Percentiles rank a stretch among this genome's conserved stretches.
These are phyloP conservation scores for Geopyxis carbonaria DNA, from an alignment of 495 filamentous ascomycete genomes.

Conservation along the genomic window DNA sequence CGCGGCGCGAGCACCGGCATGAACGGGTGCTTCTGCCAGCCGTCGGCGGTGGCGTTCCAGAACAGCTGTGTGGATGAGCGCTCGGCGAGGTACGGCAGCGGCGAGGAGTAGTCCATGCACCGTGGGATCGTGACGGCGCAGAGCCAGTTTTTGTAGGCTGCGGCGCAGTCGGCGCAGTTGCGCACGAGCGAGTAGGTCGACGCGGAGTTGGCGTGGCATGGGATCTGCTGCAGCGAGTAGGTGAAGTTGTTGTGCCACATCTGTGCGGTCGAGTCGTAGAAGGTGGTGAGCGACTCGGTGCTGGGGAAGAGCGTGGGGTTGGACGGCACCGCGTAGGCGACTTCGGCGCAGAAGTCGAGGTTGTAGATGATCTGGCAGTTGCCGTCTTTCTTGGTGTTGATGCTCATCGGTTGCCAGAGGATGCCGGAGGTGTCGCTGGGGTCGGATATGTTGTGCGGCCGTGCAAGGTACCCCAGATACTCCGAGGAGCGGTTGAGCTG, in stretches of 20 bases:
- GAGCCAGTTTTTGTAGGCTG: slow-evolving; percentile 82
- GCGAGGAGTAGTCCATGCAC: slow-evolving; percentile 61
- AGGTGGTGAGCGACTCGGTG: slow-evolving; percentile 35
- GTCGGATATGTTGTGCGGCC: slow-evolving; percentile 35
- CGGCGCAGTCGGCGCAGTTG: slow-evolving; percentile 55
- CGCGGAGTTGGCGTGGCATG: slow-evolving; percentile 51
- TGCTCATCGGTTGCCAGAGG: slow-evolving; percentile 48
- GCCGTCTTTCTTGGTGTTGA: slow-evolving; percentile 52
- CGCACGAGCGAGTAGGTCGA: slow-evolving; percentile 65
- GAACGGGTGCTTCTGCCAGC: slow-evolving; percentile 18
- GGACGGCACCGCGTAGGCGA: slow-evolving; percentile 78
- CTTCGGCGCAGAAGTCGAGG: slow-evolving; percentile 65
- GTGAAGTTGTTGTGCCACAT: slow-evolving; percentile 54
- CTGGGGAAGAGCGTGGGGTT: slow-evolving; percentile 43
- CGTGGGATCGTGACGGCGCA: slow-evolving; percentile 84
- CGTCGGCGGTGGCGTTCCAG: slow-evolving; percentile 43
- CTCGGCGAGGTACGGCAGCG: slow-evolving; percentile 38
- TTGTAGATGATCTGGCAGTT: slow-evolving; percentile 78
- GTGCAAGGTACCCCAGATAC: slow-evolving; percentile 56
- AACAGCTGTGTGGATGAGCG: slow-evolving; percentile 54
- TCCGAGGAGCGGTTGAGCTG: slow-evolving; percentile 49
- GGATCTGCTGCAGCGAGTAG: slow-evolving; percentile 64
- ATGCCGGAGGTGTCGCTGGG: slow-evolving; percentile 38
- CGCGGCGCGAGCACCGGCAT: slow-evolving; percentile 25
- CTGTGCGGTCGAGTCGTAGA: slow-evolving; percentile 52